Conservation (phyloP, 164 flowering plant genomes). For the Houttuynia cordata region DNA sequence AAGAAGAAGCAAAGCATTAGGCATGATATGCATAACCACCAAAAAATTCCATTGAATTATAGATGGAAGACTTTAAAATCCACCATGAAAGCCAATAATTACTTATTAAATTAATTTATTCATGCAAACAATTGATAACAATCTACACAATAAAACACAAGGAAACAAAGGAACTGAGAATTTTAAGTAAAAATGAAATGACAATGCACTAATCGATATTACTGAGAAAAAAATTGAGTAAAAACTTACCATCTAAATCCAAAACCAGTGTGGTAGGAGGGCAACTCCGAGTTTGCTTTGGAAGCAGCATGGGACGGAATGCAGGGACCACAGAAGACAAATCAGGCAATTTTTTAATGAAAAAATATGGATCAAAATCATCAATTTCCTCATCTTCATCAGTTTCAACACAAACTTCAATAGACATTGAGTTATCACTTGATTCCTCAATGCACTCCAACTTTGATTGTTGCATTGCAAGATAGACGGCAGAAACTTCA, state of each 20-base stretch:
- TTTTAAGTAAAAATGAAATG: too few species aligned
- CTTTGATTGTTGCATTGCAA: conserved; percentile 75
- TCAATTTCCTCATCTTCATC: conserved; percentile 68
- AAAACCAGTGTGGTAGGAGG: conserved; percentile 86
- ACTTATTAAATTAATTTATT: too few species aligned
- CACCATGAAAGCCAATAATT: too few species aligned
- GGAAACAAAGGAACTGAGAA: too few species aligned
- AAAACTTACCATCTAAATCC: conserved; percentile 85
- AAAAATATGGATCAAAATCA: conserved; percentile 89
- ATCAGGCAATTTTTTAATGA: conserved; percentile 81
- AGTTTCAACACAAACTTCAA: conserved; percentile 41
- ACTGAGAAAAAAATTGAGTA: background rate
- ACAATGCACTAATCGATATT: background rate
- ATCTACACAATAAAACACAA: too few species aligned
- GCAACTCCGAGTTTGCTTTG: conserved; percentile 95
- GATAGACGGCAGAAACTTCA: conserved; percentile 80
- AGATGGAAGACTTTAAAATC: too few species aligned
- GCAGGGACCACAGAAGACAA: conserved; percentile 77
- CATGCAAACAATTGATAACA: too few species aligned
- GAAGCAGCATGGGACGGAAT: conserved; percentile 69
- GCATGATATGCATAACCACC: background rate
- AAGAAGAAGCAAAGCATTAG: background rate
- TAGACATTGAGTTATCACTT: conserved; percentile 42
- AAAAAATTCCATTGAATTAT: too few species aligned
- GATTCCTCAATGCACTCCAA: conserved; percentile 77